Evolutionary conservation across 2,329 filamentous ascomycete species (phyloP).

Genomic region (Blastomyces gilchristii): DNA sequence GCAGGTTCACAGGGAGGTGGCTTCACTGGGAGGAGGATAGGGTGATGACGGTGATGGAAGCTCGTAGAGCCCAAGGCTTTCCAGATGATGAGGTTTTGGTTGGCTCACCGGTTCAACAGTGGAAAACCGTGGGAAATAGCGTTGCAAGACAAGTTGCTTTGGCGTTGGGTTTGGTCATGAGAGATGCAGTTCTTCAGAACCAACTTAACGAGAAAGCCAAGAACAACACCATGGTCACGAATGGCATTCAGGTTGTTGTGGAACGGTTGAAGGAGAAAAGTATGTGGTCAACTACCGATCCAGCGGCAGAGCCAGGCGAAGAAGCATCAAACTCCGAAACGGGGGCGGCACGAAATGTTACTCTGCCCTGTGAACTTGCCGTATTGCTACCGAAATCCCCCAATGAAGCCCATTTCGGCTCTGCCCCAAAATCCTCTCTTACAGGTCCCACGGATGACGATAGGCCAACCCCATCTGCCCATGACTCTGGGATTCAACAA

Average conservation of each 20-base stretch:
- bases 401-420: background rate
- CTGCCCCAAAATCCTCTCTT: background rate
- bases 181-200: constrained; percentile 43
- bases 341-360: background rate
- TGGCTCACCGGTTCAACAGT: constrained; percentile 47
- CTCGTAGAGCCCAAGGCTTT: constrained; percentile 58
- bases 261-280: background rate
- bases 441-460: background rate
- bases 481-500: background rate
- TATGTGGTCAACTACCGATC: background rate
- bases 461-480: background rate
- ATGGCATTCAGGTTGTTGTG: background rate
- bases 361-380: background rate
- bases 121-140: constrained; percentile 63
- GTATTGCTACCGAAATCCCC: background rate
- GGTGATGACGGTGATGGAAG: constrained; percentile 55
- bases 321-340: background rate
- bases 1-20: constrained; percentile 45
- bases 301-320: background rate
- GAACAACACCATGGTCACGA: background rate
- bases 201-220: background rate
- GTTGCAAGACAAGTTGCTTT: constrained; percentile 60
- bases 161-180: constrained; percentile 53
- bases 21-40: constrained; percentile 60
- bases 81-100: constrained; percentile 61